These are phyloP conservation scores for Polytrichum formosum DNA, from an alignment of 225 moss, liverwort and hornwort species.

Conservation along the genomic window DNA sequence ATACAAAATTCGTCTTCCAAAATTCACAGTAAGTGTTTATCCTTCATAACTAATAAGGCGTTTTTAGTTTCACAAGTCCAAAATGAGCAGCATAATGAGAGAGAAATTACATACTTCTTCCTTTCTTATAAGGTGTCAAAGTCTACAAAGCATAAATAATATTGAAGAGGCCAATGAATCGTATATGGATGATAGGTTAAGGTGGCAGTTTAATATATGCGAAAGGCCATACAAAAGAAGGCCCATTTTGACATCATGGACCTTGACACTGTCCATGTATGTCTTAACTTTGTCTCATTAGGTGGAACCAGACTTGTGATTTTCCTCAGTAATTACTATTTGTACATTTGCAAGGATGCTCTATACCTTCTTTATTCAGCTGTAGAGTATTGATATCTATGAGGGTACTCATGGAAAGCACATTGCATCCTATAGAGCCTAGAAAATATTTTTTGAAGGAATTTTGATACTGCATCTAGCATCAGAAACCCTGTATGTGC, in stretches of 20 bases:
- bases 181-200: slow-evolving; percentile 64
- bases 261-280: slow-evolving; percentile 82
- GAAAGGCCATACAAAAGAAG: slow-evolving; percentile 91
- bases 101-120: too few species aligned
- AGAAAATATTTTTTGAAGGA: too few species aligned
- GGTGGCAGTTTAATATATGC: slow-evolving; percentile 99
- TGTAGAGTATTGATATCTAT: too few species aligned
- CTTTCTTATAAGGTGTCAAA: too few species aligned
- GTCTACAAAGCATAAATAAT: too few species aligned
- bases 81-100: neutral
- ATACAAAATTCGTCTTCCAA: slow-evolving; percentile 98
- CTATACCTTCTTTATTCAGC: too few species aligned
- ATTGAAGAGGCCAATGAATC: slow-evolving; percentile 11
- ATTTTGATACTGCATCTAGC: too few species aligned
- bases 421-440: too few species aligned
- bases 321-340: neutral
- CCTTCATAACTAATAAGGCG: too few species aligned
- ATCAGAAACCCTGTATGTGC: too few species aligned
- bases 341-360: neutral
- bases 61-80: too few species aligned
- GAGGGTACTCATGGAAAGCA: too few species aligned
- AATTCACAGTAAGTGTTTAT: slow-evolving; percentile 74
- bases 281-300: slow-evolving; percentile 6
- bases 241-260: slow-evolving; percentile 99
- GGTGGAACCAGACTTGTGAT: neutral